A percentile compares a stretch with the other conserved stretches of the same genome.
Conservation (phyloP, 106 monocot species). For the Xerophyta viscosa region DNA sequence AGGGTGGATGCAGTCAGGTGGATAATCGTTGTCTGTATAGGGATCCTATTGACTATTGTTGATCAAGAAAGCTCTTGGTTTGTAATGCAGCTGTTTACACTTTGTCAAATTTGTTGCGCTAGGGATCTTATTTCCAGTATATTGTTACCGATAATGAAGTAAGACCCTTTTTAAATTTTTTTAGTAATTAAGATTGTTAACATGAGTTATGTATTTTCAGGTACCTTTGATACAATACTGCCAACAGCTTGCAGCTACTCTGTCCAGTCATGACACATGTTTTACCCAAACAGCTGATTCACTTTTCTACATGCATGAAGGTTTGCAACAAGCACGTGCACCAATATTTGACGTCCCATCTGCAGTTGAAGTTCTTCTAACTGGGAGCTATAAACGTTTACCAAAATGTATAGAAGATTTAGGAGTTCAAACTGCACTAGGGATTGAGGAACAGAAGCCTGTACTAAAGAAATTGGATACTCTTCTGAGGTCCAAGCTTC, state of each 20-base stretch:
- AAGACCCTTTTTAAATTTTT: too few relatives aligned
- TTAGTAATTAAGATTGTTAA: too few relatives aligned
- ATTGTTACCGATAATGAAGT: neutral
- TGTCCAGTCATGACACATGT: slow-evolving; percentile 95
- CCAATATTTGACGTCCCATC: slow-evolving; percentile 98
- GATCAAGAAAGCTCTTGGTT: too few relatives aligned
- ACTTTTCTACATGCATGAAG: slow-evolving; percentile 84
- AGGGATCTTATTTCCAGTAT: too few relatives aligned
- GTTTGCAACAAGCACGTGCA: slow-evolving; percentile 88
- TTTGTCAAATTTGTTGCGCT: neutral
- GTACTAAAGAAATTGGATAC: slow-evolving; percentile 71
- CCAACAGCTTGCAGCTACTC: slow-evolving; percentile 80
- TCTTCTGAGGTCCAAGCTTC: slow-evolving; percentile 69
- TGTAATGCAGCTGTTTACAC: too few relatives aligned
- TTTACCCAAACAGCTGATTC: slow-evolving; percentile 98
- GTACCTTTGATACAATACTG: slow-evolving; percentile 93
- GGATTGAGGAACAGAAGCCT: slow-evolving; percentile 62
- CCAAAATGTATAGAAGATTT: slow-evolving; percentile 94
- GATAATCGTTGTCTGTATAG: too few relatives aligned
- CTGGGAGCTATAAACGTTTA: slow-evolving; percentile 57
- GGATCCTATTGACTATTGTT: too few relatives aligned
- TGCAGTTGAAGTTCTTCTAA: slow-evolving; percentile 82
- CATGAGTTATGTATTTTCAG: slow-evolving; percentile 53
- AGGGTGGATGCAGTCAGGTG: too few relatives aligned
- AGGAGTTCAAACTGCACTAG: slow-evolving; percentile 43